phyloP scores from a whole-genome alignment of 1,284 basidiomycete genomes.

The Porogramme epimiltina region DNA sequence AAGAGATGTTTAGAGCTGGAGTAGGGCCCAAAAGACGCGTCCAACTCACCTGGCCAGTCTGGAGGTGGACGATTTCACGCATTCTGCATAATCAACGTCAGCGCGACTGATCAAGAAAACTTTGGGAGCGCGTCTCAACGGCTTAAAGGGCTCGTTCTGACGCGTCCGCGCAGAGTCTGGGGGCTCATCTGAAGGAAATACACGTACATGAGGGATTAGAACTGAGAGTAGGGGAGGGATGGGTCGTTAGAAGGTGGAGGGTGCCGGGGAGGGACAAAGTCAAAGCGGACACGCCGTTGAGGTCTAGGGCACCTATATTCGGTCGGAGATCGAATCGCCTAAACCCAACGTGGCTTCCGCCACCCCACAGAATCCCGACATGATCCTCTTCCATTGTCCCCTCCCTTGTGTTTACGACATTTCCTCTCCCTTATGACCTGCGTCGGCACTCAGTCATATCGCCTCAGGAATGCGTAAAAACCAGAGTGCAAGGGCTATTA shows the following conservation, averaged over 20 bases:
- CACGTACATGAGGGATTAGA: slow-evolving; percentile 33
- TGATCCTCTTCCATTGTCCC: slow-evolving; percentile 1
- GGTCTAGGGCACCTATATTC: slow-evolving; percentile 29
- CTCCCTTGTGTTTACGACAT: background rate
- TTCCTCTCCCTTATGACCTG: background rate
- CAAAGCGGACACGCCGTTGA: slow-evolving; percentile 29
- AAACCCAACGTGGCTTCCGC: slow-evolving; percentile 20
- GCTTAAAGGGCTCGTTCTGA: background rate
- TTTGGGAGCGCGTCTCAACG: slow-evolving; percentile 9
- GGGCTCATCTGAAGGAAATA: slow-evolving; percentile 2
- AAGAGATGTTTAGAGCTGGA: slow-evolving; percentile 19
- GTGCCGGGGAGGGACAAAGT: slow-evolving; percentile 32
- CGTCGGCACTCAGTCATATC: too few relatives aligned
- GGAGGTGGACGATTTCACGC: slow-evolving; percentile 97
- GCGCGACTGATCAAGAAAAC: slow-evolving; percentile 22
- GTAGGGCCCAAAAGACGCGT: slow-evolving; percentile 20
- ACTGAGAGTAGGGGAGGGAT: slow-evolving; percentile 23
- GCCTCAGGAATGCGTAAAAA: too few relatives aligned
- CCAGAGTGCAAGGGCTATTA: too few relatives aligned
- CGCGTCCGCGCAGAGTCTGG: background rate
- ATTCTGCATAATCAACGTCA: slow-evolving; percentile 58
- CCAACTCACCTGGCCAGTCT: slow-evolving; percentile 84
- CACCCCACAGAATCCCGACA: slow-evolving; percentile 6
- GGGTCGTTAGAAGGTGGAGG: slow-evolving; percentile 30
- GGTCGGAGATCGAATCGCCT: slow-evolving; percentile 27